phyloP scores from a whole-genome alignment of 768 basidiomycete genomes.

The Trametes sanguinea region DNA sequence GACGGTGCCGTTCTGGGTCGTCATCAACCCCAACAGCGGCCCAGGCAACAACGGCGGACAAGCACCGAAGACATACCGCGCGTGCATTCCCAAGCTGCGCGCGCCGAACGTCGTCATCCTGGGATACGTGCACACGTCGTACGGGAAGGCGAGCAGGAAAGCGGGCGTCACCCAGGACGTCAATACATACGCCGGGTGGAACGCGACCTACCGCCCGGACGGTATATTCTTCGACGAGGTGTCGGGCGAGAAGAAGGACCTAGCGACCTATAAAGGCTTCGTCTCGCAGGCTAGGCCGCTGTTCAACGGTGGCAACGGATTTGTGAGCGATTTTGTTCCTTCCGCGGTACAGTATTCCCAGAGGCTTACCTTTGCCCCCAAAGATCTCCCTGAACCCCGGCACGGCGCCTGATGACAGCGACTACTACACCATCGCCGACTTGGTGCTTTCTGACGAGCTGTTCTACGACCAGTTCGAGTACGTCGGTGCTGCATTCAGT shows the following conservation, averaged over 20 bases:
- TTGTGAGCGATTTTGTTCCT: slow-evolving; percentile 13
- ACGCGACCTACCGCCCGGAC: slow-evolving; percentile 30
- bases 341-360: not conserved
- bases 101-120: slow-evolving; percentile 33
- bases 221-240: slow-evolving; percentile 44
- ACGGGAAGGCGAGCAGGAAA: not conserved
- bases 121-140: slow-evolving; percentile 36
- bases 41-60: slow-evolving; percentile 33
- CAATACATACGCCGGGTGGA: slow-evolving; percentile 36
- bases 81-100: slow-evolving; percentile 29
- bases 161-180: slow-evolving; percentile 31
- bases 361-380: not conserved
- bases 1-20: slow-evolving; percentile 32
- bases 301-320: slow-evolving; percentile 22
- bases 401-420: slow-evolving; percentile 13
- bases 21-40: slow-evolving; percentile 38
- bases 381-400: slow-evolving; percentile 38
- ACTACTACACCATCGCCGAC: slow-evolving; percentile 35
- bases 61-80: slow-evolving; percentile 35
- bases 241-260: slow-evolving; percentile 15
- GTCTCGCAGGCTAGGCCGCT: slow-evolving; percentile 20
- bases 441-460: slow-evolving; percentile 36
- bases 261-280: slow-evolving; percentile 32
- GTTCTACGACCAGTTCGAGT: slow-evolving; percentile 35
- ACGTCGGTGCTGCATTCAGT: not conserved